Evolutionary conservation across 176 grass and related monocot species (phyloP), one percentile per base, ranked within the genome.

Genomic region (Coix lacrymajobi): DNA sequence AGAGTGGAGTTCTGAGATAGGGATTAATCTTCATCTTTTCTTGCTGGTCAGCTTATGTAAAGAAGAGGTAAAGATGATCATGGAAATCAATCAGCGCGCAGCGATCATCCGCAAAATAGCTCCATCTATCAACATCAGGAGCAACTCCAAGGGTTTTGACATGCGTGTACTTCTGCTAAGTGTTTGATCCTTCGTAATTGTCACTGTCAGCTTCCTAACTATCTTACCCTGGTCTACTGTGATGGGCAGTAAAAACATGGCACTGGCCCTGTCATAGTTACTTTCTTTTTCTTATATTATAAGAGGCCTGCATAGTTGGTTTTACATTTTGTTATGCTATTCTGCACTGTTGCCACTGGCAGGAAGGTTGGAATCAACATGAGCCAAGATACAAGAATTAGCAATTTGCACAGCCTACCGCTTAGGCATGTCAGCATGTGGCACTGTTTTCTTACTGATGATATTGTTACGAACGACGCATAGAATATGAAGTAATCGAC

Each of bases 1-100:
- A n/a, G n/a, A n/a, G n/a, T n/a, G 79, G 52, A 71, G 76, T 81
- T 80, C 79, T 72, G 76, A 65, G 60, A 83, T 60, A 16, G 41
- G 65, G 73, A 73, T 87, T 81, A 48, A n/a, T 90, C 80, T 87
- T 73, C 17, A 82, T 58, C 52, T 63, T 85, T 84, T 89, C 71
- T 89, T 85, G 40, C 43, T 87, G 12, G 56, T 22, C 46, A 22
- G 34, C n/a, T 17, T 92, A 41, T 41, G 61, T 51, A 75, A 87
- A 87, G 66, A 88, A 81, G 56, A 70, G 67, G 38, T 56, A 79
- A 62, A 90, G 81, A 90, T 88, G 73, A 51, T 72, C 71, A 40
- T 87, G 69, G 63, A 84, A 79, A 86, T 69, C 58, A 92, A 83
- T 2, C n/a, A n/a, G n/a, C n/a, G n/a, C n/a, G n/a, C 13, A 88